Conservation (phyloP, 129 eudicot species). For the Flaveria linearis region DNA sequence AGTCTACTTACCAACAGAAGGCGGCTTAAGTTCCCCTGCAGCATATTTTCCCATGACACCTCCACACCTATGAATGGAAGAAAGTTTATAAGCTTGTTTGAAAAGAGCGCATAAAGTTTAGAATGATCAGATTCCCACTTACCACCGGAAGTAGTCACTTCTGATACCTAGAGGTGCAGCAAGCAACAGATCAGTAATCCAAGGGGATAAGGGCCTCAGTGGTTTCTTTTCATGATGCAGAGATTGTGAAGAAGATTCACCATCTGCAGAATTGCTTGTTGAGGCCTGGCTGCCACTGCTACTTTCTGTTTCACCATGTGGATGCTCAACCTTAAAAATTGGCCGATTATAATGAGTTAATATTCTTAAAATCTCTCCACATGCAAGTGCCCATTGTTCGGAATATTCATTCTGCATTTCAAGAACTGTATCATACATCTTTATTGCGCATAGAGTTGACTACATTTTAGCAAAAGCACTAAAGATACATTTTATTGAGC, state of each 20-base stretch:
- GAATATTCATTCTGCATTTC: slow-evolving; percentile 79
- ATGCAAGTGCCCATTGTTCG: slow-evolving; percentile 98
- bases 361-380: slow-evolving; percentile 91
- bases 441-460: slow-evolving; percentile 20
- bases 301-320: slow-evolving; percentile 56
- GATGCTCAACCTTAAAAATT: slow-evolving; percentile 69
- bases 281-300: slow-evolving; percentile 70
- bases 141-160: slow-evolving; percentile 98
- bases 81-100: slow-evolving; percentile 18
- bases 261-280: slow-evolving; percentile 51
- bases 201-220: slow-evolving; percentile 86
- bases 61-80: slow-evolving; percentile 66
- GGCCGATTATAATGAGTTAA: slow-evolving; percentile 96
- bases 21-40: slow-evolving; percentile 96
- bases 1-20: slow-evolving; percentile 62
- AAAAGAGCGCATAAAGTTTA: not conserved
- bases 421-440: slow-evolving; percentile 13
- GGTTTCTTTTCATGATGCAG: slow-evolving; percentile 70
- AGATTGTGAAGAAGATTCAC: slow-evolving; percentile 44
- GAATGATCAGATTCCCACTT: slow-evolving; percentile 25
- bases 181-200: slow-evolving; percentile 96
- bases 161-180: slow-evolving; percentile 95
- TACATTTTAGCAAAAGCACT: not conserved
- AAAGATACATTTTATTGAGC: not conserved
- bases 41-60: slow-evolving; percentile 99